Conservation (phyloP, 1,139 yeast genomes). For the Insectozyma bohioensis region DNA sequence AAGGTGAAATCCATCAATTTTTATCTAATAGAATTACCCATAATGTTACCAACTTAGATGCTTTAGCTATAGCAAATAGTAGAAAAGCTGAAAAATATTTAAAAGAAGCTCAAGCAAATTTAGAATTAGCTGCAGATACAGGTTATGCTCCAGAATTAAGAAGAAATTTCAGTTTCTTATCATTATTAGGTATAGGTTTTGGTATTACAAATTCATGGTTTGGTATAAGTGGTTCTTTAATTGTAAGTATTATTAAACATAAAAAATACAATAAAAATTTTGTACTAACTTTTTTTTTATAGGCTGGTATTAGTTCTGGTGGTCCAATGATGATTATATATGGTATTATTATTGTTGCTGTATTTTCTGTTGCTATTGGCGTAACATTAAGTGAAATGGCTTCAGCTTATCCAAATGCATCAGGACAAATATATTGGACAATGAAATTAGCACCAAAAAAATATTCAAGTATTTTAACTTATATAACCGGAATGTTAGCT, state of each 20-base stretch:
- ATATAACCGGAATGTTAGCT: conserved; percentile 53
- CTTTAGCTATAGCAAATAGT: conserved; percentile 13
- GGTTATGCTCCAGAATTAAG: conserved; percentile 42
- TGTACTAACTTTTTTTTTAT: conserved; percentile 28
- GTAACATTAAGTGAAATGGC: conserved; percentile 48
- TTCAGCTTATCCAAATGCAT: conserved; percentile 59
- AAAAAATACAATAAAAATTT: conserved; percentile 50
- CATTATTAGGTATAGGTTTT: conserved; percentile 62
- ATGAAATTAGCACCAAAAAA: conserved; percentile 52
- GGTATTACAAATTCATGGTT: conserved; percentile 66
- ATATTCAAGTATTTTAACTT: conserved; percentile 45
- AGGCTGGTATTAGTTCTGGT: conserved; percentile 60
- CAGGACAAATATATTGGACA: conserved; percentile 66
- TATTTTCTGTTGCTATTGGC: conserved; percentile 37
- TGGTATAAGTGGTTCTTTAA: conserved; percentile 38
- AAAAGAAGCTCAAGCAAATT: conserved; percentile 32
- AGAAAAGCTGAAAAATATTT: conserved; percentile 19
- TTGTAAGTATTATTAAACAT: too few species aligned
- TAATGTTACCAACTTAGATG: conserved; percentile 13
- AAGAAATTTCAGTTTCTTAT: conserved; percentile 50
- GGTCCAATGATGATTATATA: conserved; percentile 68
- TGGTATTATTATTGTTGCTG: conserved; percentile 63
- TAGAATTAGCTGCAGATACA: conserved; percentile 31
- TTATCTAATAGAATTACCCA: conserved; percentile 14
- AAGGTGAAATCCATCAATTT: conserved; percentile 20